Evolutionary conservation across 495 filamentous ascomycete species (phyloP).

Genomic region (Trichoderma orchidacearum): DNA sequence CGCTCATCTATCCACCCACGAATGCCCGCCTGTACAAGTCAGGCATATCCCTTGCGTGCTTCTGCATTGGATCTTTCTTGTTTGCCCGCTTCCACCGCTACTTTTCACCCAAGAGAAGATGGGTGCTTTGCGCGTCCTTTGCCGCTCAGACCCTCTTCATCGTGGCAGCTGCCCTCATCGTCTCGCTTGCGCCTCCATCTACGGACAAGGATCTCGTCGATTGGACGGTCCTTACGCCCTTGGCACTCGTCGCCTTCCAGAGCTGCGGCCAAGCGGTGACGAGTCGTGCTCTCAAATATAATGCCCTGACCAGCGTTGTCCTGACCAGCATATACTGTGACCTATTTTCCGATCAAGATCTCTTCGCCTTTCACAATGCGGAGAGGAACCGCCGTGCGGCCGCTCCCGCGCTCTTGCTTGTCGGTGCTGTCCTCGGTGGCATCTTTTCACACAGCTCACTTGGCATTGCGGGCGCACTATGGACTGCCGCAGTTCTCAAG

Average conservation of each 20-base stretch:
- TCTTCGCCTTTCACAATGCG: slow-evolving; percentile 36
- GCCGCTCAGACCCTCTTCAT: slow-evolving; percentile 38
- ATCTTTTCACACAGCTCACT: slow-evolving; percentile 38
- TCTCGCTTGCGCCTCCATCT: slow-evolving; percentile 27
- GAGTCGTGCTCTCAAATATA: slow-evolving; percentile 48
- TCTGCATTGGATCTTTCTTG: slow-evolving; percentile 51
- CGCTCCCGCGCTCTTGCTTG: slow-evolving; percentile 42
- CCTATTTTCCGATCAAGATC: slow-evolving; percentile 46
- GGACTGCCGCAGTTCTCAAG: slow-evolving; percentile 46
- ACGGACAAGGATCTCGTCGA: slow-evolving; percentile 25
- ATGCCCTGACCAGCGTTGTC: slow-evolving; percentile 52
- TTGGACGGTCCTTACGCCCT: slow-evolving; percentile 46
- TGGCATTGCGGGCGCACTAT: slow-evolving; percentile 49
- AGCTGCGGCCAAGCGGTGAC: slow-evolving; percentile 56
- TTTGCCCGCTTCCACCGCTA: slow-evolving; percentile 49
- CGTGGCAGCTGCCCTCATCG: slow-evolving; percentile 41
- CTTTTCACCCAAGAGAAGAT: slow-evolving; percentile 38
- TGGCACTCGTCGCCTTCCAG: slow-evolving; percentile 56
- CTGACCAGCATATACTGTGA: slow-evolving; percentile 62
- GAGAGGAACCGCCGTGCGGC: slow-evolving; percentile 45
- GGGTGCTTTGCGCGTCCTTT: slow-evolving; percentile 52
- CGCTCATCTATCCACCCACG: slow-evolving; percentile 35
- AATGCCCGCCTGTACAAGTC: slow-evolving; percentile 54
- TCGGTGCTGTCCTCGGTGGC: slow-evolving; percentile 48
- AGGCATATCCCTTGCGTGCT: slow-evolving; percentile 45